Percentiles rank a stretch among this genome's conserved stretches.
Conservation (phyloP, 2,329 filamentous ascomycete genomes). For the Rutstroemia sp. region DNA sequence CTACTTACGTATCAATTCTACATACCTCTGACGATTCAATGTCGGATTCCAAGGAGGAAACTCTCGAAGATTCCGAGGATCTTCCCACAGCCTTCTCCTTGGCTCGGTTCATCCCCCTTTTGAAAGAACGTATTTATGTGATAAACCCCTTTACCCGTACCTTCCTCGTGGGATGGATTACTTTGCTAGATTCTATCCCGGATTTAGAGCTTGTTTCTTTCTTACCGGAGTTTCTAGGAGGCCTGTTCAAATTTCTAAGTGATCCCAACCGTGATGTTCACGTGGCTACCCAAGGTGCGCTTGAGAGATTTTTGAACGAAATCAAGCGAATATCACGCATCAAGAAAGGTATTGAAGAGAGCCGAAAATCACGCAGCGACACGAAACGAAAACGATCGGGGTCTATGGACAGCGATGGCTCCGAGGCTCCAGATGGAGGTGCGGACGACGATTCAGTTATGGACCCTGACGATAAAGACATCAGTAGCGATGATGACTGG, state of each 20-base stretch:
- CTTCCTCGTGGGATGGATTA: conserved; percentile 95
- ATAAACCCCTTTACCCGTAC: conserved; percentile 91
- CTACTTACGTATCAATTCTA: conserved; percentile 87
- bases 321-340: conserved; percentile 91
- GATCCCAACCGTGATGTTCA: conserved; percentile 93
- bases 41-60: conserved; percentile 40
- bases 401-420: conserved; percentile 58
- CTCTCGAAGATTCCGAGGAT: conserved; percentile 36
- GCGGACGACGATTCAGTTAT: conserved; percentile 53
- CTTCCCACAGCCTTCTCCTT: conserved; percentile 87
- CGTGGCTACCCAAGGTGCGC: conserved; percentile 77
- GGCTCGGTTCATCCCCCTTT: conserved; percentile 79
- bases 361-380: conserved; percentile 56
- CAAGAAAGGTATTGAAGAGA: conserved; percentile 87
- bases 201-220: conserved; percentile 92
- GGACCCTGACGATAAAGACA: conserved; percentile 48
- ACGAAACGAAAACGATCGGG: conserved; percentile 62
- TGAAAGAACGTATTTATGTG: conserved; percentile 90
- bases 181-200: conserved; percentile 87
- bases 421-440: conserved; percentile 46
- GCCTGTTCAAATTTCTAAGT: conserved; percentile 83
- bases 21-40: conserved; percentile 52
- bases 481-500: conserved; percentile 82
- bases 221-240: conserved; percentile 83
- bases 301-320: conserved; percentile 86